Base-by-base conservation (phyloP, 768 basidiomycete genomes). In the Lactifluus subvellereus region DNA sequence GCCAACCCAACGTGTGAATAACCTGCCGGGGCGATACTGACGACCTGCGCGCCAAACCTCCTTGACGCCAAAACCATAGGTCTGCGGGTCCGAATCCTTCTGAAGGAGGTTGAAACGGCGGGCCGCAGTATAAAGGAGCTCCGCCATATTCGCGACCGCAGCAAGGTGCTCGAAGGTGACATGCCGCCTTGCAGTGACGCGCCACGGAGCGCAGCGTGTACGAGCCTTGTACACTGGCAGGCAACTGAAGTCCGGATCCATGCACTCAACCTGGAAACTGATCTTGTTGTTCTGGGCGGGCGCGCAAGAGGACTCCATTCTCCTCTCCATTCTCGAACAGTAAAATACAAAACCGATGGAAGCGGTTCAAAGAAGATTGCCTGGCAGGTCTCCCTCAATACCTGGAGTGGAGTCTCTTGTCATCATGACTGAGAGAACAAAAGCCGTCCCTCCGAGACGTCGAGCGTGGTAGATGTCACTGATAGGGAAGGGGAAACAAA, bases 1-100 rank as follows among this genome's bases (percentile, higher is more conserved):
- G 97, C 91, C 89, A 97, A 6, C 96, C 96, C 69, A 99, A 77
- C 7, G 92, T 94, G 74, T 99, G 97, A 6, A 94, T 82, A n/a
- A 97, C 86, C 69, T 91, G 20, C 91, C 91, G 0, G 91, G 84
- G 33, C 81, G 74, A 72, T 94, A 82, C 67, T 78, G 71, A 54
- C 69, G 67, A 72, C 85, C 84, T 11, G 98, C 87, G 42, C 90
- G 84, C 96, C 97, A 98, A 2, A 98, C 94, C 74, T 99, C 96
- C 78, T 99, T 98, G 55, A 98, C 77, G 3, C 97, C 97, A 60
- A 99, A 85, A 0, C 89, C 96, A 69, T 98, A 98, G 3, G 96
- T 98, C 77, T 98, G 96, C 2, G 89, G 88, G 73, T 96, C 88
- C 1, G 75, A 71, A 20, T 77, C 79, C 70, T 75, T 84, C 65